Conservation (phyloP, 495 filamentous ascomycete genomes). For the Penicillium paradoxum region DNA sequence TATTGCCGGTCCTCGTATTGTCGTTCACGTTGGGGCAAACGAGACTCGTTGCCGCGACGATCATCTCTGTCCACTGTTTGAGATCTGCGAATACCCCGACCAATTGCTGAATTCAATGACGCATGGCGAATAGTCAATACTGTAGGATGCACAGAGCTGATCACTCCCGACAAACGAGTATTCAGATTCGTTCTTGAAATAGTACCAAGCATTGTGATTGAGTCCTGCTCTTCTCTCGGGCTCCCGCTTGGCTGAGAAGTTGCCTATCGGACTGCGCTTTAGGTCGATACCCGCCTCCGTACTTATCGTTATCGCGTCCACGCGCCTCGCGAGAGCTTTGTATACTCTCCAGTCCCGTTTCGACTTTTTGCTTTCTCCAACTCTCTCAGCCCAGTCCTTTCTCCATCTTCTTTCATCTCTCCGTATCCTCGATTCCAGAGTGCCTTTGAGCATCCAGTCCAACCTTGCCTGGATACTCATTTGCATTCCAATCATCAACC, state of each 20-base stretch:
- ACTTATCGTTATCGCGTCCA: conserved; percentile 4
- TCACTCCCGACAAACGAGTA: neutral
- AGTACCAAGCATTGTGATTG: conserved; percentile 4
- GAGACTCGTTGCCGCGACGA: neutral
- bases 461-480: neutral
- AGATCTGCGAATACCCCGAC: conserved; percentile 46
- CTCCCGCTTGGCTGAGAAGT: neutral
- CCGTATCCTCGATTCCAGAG: no score
- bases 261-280: neutral
- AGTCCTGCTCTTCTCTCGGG: neutral
- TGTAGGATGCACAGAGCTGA: neutral
- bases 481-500: neutral
- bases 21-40: neutral
- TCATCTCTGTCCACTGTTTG: conserved; percentile 13
- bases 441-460: neutral
- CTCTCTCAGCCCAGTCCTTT: neutral
- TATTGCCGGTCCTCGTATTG: neutral
- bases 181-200: neutral
- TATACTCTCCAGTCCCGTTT: neutral
- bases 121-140: conserved; percentile 31
- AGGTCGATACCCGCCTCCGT: neutral
- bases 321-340: neutral
- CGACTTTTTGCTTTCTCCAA: neutral
- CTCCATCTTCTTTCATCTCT: neutral
- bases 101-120: conserved; percentile 54